Base-by-base conservation (phyloP, 2,329 filamentous ascomycete genomes). In the Tricladium varicosporioides region DNA sequence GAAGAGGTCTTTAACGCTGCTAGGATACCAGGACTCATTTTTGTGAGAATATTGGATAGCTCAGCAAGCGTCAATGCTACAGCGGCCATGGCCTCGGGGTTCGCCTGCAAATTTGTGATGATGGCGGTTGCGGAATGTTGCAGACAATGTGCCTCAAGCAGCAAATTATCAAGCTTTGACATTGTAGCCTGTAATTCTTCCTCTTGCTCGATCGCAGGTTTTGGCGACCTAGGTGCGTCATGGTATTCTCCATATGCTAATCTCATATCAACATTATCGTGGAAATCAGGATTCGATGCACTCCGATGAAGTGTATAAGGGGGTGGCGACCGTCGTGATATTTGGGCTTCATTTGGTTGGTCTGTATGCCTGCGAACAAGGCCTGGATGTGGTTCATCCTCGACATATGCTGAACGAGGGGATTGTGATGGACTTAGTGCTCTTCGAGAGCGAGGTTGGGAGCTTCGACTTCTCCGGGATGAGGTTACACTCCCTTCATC, bases 41-140 rank as follows among this genome's bases (percentile, higher is more conserved):
- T 96, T 51, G 83, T 81, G 1, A 91, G 80, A 3, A 97, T 74
- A 19, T 87, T 87, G 59, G 89, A 94, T 62, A 99, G 88, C 74
- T 99, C 94, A 11, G 92, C 93, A 5, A 99, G 81, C 0, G 93
- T 92, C 32, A 99, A 81, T 0, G 92, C 95, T 1, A 99, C 93
- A 8, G 94, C 93, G 1, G 94, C 94, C 53, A 97, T 91, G 2
- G 91, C 90, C 63, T 99, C 91, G 0, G 94, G 92, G 71, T 87
- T 93, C 78, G 85, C 84, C 69, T 91, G 87, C 2, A 92, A 76
- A 63, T 91, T 88, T 46, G 87, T 78, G 66, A 99, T 96, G 60
- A 91, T 96, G 52, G 88, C 81, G 0, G 85, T 86, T 5, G 90
- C 93, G 1, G 88, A 89, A 71, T 96, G 86, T 61, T 96, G 92